A percentile compares a stretch with the other conserved stretches of the same genome.
These are phyloP conservation scores for Oldenlandia corymbosa DNA, from an alignment of 257 asterid genomes.

Conservation along the genomic window DNA sequence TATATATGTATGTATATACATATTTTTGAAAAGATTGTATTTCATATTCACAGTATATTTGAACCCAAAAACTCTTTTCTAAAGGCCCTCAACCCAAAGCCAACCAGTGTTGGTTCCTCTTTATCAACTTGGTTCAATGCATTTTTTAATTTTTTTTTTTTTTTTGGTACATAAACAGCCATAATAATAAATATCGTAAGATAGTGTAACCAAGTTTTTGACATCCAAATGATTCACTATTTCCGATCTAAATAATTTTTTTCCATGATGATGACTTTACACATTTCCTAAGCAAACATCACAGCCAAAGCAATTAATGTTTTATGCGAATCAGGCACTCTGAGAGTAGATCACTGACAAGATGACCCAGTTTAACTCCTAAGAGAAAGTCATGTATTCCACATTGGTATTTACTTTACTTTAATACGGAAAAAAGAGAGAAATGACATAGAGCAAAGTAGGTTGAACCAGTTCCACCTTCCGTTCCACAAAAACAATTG, in stretches of 20 bases:
- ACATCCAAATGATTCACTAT: neutral
- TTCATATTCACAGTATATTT: too few relatives aligned
- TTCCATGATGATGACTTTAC: neutral
- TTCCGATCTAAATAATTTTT: neutral
- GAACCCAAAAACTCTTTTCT: too few relatives aligned
- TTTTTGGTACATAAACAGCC: too few relatives aligned
- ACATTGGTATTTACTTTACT: too few relatives aligned
- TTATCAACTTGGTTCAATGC: too few relatives aligned
- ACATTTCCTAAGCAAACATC: conserved; percentile 1
- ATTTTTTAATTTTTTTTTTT: too few relatives aligned
- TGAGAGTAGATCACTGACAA: neutral
- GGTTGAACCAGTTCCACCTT: conserved; percentile 42
- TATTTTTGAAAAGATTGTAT: too few relatives aligned
- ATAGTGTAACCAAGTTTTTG: neutral
- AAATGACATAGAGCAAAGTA: neutral
- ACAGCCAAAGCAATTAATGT: neutral
- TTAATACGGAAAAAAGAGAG: too few relatives aligned
- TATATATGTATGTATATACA: too few relatives aligned
- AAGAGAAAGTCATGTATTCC: neutral
- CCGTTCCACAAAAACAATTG: conserved; percentile 90
- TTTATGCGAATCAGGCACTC: neutral
- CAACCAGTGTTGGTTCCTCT: too few relatives aligned
- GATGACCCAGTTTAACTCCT: conserved; percentile 8
- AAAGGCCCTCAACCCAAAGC: too few relatives aligned
- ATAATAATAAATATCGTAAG: too few relatives aligned